Conservation (phyloP, 306 rosid species). For the Canavalia ensiformis region DNA sequence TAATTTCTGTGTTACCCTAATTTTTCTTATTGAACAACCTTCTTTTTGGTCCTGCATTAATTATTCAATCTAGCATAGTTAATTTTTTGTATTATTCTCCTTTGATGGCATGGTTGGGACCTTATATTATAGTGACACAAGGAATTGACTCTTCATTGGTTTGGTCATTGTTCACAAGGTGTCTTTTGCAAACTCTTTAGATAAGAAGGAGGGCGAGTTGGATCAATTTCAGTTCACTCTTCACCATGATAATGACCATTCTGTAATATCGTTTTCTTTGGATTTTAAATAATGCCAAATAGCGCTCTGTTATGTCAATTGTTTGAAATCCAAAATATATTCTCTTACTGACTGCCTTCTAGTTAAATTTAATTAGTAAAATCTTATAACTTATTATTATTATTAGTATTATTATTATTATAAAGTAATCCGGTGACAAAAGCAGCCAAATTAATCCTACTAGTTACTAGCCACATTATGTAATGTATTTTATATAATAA, state of each 20-base stretch:
- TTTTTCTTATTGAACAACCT: background rate
- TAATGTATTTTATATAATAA: background rate
- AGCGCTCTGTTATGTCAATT: background rate
- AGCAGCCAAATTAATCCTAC: background rate
- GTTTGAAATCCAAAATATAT: background rate
- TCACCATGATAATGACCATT: conserved; percentile 10
- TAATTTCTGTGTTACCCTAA: too few relatives aligned
- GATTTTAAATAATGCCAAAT: background rate
- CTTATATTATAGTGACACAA: conserved; percentile 10
- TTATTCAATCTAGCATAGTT: background rate
- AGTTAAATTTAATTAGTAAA: background rate
- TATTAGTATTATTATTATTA: background rate
- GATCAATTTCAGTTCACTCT: conserved; percentile 3
- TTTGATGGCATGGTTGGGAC: background rate
- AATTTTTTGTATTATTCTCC: background rate
- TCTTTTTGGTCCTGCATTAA: background rate
- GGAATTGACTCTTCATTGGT: conserved; percentile 16
- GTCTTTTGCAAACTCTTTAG: conserved; percentile 16
- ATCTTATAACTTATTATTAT: background rate
- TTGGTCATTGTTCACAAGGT: background rate
- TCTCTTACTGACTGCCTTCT: background rate
- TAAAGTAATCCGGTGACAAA: background rate
- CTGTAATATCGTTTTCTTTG: conserved; percentile 30
- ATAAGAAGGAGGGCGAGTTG: background rate
- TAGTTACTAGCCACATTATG: background rate